These are phyloP conservation scores for Vicia sativa DNA, from an alignment of 306 rosid species.

Conservation along the genomic window DNA sequence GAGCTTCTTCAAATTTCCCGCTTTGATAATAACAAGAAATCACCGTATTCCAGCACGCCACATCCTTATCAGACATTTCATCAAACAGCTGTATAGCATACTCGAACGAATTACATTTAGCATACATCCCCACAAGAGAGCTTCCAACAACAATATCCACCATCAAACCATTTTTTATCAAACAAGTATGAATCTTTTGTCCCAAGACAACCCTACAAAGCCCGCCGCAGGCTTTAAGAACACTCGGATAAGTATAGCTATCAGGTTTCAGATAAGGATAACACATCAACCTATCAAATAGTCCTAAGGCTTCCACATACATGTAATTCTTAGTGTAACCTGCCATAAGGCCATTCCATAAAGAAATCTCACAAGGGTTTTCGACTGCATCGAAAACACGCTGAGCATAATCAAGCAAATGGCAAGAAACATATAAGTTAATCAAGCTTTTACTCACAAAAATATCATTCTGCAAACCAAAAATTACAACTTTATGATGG, in stretches of 20 bases:
- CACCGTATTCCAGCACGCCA: slow-evolving; percentile 79
- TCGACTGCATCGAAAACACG: slow-evolving; percentile 53
- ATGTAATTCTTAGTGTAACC: slow-evolving; percentile 67
- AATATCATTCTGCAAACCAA: slow-evolving; percentile 55
- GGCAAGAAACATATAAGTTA: slow-evolving; percentile 58
- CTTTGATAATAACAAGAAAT: slow-evolving; percentile 76
- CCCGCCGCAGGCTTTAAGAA: slow-evolving; percentile 75
- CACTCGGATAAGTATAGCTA: slow-evolving; percentile 72
- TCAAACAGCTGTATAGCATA: slow-evolving; percentile 59
- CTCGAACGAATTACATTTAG: slow-evolving; percentile 58
- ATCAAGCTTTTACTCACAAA: slow-evolving; percentile 59
- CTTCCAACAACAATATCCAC: slow-evolving; percentile 67
- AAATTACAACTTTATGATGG: slow-evolving; percentile 66
- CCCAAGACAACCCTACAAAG: slow-evolving; percentile 53
- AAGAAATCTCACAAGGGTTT: slow-evolving; percentile 56
- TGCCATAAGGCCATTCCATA: slow-evolving; percentile 76
- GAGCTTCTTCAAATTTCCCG: slow-evolving; percentile 56
- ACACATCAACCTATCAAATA: slow-evolving; percentile 47
- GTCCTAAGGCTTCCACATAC: slow-evolving; percentile 65
- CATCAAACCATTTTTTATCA: slow-evolving; percentile 60
- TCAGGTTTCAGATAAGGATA: slow-evolving; percentile 54
- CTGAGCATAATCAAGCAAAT: slow-evolving; percentile 47
- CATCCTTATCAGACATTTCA: slow-evolving; percentile 77
- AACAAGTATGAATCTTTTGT: slow-evolving; percentile 52
- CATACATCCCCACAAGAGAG: slow-evolving; percentile 67